A percentile compares a stretch with the other conserved stretches of the same genome.
Conservation (phyloP, 2,329 filamentous ascomycete genomes). For the Lomentospora prolificans region DNA sequence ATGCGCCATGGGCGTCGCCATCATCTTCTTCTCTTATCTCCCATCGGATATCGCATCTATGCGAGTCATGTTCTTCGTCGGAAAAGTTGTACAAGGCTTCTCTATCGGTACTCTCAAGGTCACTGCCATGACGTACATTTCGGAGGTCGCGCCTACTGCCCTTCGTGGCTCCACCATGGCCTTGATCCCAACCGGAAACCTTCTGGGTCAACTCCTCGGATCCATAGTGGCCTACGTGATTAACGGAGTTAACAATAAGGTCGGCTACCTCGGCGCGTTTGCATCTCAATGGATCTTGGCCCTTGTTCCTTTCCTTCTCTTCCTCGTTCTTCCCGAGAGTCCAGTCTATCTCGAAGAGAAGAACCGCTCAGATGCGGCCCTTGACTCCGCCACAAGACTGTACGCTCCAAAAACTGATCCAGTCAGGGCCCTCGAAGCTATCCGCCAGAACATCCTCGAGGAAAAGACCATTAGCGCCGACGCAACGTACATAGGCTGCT, state of each 20-base stretch:
- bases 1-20: conserved; percentile 15
- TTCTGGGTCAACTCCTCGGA: conserved; percentile 18
- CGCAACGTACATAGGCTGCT: conserved; percentile 31
- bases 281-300: background rate
- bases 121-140: conserved; percentile 27
- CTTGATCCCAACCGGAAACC: conserved; percentile 18
- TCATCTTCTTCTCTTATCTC: conserved; percentile 20
- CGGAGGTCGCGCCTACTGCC: conserved; percentile 18
- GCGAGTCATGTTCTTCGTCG: conserved; percentile 17
- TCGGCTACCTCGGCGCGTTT: background rate
- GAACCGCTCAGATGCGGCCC: background rate
- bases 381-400: background rate
- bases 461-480: conserved; percentile 22
- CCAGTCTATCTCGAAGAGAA: background rate
- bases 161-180: conserved; percentile 19
- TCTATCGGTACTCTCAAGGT: conserved; percentile 18
- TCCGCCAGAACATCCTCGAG: conserved; percentile 29
- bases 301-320: background rate
- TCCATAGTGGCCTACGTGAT: background rate
- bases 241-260: background rate
- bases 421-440: background rate
- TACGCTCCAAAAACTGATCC: background rate
- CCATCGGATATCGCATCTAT: conserved; percentile 9
- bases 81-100: conserved; percentile 18
- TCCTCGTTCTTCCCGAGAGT: background rate